Percentiles rank a stretch among this genome's conserved stretches.
phyloP scores from a whole-genome alignment of 352 stramenopile species.

The Phytophthora pisi region DNA sequence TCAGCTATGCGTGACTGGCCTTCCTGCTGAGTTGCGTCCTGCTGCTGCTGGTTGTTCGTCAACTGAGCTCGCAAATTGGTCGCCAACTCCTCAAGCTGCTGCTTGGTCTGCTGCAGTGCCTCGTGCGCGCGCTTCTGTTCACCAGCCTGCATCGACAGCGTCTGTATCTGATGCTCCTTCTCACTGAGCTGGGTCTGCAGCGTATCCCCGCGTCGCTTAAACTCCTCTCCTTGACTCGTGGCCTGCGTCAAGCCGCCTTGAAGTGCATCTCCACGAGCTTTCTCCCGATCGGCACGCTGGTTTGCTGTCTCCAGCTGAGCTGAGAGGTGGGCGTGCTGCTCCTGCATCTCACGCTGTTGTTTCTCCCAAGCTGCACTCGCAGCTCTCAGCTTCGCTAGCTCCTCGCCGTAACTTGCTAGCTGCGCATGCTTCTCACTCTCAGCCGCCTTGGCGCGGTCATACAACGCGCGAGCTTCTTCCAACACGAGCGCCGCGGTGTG shows the following conservation, averaged over 20 bases:
- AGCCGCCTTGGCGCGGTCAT: constrained; percentile 73
- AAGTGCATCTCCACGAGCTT: constrained; percentile 45
- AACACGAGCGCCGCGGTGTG: constrained; percentile 56
- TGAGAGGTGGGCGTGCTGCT: constrained; percentile 44
- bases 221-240: constrained; percentile 32
- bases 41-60: constrained; percentile 59
- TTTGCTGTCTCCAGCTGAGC: constrained; percentile 50
- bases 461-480: constrained; percentile 73
- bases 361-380: constrained; percentile 56
- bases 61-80: constrained; percentile 61
- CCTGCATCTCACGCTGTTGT: constrained; percentile 55
- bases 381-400: constrained; percentile 63
- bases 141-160: constrained; percentile 51
- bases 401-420: constrained; percentile 69
- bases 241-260: constrained; percentile 51
- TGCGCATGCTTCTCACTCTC: constrained; percentile 85
- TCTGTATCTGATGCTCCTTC: constrained; percentile 65
- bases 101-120: constrained; percentile 64
- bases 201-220: constrained; percentile 61
- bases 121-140: constrained; percentile 65
- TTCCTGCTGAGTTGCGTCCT: constrained; percentile 65
- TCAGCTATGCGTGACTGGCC: constrained; percentile 63
- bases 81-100: constrained; percentile 69
- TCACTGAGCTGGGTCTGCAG: constrained; percentile 57
- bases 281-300: constrained; percentile 38